Percentiles rank a stretch among this genome's conserved stretches.
Conservation (phyloP, 768 basidiomycete species). For the Psilocybe cubensis region DNA sequence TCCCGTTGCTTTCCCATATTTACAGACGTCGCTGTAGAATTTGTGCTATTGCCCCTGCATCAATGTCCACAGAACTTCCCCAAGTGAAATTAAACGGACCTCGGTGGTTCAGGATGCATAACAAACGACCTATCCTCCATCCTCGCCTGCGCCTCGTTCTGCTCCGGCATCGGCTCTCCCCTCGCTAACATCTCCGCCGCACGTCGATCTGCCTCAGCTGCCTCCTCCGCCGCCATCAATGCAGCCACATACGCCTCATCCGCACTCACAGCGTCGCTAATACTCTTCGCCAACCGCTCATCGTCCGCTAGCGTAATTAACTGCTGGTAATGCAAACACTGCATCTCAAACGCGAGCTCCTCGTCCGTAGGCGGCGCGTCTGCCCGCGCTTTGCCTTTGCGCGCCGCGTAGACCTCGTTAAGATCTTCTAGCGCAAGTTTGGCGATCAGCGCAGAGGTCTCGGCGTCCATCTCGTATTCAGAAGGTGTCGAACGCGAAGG, state of each 20-base stretch:
- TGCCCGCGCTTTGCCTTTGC: conserved; percentile 36
- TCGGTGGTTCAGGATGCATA: neutral
- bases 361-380: conserved; percentile 35
- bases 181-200: conserved; percentile 15
- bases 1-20: no score
- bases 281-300: conserved; percentile 36
- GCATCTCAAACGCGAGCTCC: conserved; percentile 41
- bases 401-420: conserved; percentile 24
- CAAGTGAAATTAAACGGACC: no score
- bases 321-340: conserved; percentile 31
- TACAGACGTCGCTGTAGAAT: no score
- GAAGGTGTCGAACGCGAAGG: neutral
- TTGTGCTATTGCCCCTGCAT: no score
- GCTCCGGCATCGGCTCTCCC: neutral
- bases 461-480: conserved; percentile 28
- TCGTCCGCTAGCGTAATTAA: conserved; percentile 31
- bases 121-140: neutral
- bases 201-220: conserved; percentile 36
- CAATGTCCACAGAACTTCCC: no score
- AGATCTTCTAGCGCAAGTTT: conserved; percentile 42
- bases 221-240: conserved; percentile 29
- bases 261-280: conserved; percentile 36
- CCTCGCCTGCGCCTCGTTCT: neutral
- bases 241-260: conserved; percentile 30
- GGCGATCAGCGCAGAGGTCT: conserved; percentile 35